Conservation (phyloP, 2,329 filamentous ascomycete genomes). For the Lomentospora prolificans region DNA sequence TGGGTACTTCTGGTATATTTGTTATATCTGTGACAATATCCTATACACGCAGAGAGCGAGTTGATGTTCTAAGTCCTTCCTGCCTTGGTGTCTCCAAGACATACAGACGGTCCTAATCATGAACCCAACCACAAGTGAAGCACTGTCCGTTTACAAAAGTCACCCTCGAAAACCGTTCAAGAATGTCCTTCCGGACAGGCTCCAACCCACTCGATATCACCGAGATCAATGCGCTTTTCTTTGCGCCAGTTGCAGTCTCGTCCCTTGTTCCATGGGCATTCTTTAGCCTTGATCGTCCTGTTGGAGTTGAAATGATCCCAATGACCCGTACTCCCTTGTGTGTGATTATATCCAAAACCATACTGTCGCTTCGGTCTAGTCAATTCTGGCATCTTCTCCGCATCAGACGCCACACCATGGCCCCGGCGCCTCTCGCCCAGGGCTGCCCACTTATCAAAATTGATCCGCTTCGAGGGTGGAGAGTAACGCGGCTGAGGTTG, state of each 20-base stretch:
- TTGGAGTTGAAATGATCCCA: conserved; percentile 32
- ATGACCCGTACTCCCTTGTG: conserved; percentile 33
- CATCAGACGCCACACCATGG: conserved; percentile 38
- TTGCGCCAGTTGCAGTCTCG: conserved; percentile 54
- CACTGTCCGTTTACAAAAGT: background rate
- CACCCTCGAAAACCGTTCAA: too few species aligned
- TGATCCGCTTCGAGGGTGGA: conserved; percentile 53
- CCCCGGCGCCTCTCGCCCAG: conserved; percentile 76
- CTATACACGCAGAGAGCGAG: conserved; percentile 55
- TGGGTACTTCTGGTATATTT: conserved; percentile 59
- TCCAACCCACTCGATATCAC: conserved; percentile 89
- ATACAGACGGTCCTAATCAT: conserved; percentile 12
- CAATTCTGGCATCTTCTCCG: conserved; percentile 38
- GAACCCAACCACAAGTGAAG: conserved; percentile 47
- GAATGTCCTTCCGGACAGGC: conserved; percentile 61
- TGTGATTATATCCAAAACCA: conserved; percentile 34
- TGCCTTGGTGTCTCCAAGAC: background rate
- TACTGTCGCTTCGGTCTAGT: conserved; percentile 37
- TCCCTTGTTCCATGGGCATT: conserved; percentile 47
- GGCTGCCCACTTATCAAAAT: conserved; percentile 78
- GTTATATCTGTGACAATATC: conserved; percentile 23
- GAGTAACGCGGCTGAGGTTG: conserved; percentile 39
- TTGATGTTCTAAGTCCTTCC: conserved; percentile 19
- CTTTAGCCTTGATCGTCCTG: conserved; percentile 32
- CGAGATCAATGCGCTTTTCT: conserved; percentile 56